Base-by-base conservation (phyloP, 192 early-diverging fungal genomes). In the Powellomyces hirtus region DNA sequence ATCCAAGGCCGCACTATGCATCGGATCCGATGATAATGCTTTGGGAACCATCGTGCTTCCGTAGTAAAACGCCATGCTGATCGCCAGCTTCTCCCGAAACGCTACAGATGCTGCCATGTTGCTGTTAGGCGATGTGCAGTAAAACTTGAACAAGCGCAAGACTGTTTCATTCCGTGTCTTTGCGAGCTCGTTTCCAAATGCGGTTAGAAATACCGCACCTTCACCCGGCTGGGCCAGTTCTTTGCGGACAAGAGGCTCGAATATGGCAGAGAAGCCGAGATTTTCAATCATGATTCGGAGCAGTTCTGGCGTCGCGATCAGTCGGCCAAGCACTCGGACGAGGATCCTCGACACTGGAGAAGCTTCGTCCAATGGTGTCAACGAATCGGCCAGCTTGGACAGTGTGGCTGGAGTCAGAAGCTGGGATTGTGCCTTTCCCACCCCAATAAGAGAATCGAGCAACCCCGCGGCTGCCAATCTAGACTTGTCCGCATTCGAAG, bases 341-440 rank as follows among this genome's bases (percentile, higher is more conserved):
- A 64, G 1, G 5, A 56, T 56, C 2, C 31, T 18, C 5, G 4
- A 5, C 5, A 56, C 27, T 2, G 18, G 53, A 3, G 26, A 29
- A 31, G 18, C 26, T 5, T 29, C 53, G 29, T 5, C 27, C 7
- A 22, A 16, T 1, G 24, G 26, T 42, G 13, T 50, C 22, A 35
- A 24, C 20, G 37, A 51, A 18, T 50, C 14, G 40, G 29, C 20
- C 14, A 44, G 44, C 22, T 42, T 35, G 0, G 40, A 44, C 27
- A 46, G 46, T 13, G 46, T 64, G 40, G 18, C 22, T 29, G 62
- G 46, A 14, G 40, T 27, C 24, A 64, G 31, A 29, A 64, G 62
- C 46, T 64, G 62, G 0, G 5, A 7, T 16, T 30, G 62, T 14
- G 22, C 37, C 14, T 44, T 50, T 14, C 16, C 27, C 24, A 36